Evolutionary conservation across 257 asterid species (phyloP), one percentile per base, ranked within the genome.

Genomic region (Primulina huaijiensis): DNA sequence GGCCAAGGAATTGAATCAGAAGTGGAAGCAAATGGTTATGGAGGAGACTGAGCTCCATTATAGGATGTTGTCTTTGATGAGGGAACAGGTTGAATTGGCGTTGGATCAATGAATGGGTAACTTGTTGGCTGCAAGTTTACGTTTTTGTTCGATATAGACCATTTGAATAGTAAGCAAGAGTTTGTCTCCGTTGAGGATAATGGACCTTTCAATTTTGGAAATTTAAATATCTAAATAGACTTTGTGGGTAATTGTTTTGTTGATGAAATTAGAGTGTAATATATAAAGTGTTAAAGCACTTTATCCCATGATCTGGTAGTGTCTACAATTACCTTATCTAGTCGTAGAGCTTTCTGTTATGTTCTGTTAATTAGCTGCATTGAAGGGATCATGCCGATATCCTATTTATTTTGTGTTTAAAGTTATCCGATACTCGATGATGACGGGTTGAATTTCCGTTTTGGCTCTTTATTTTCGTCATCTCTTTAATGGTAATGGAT

Each of bases 1-100:
- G 79, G 89, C 90, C 3, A 75, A 73, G 78, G 86, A 82, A 23
- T 73, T 82, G 71, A 86, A 90, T 20, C 82, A 82, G 7, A 79
- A 82, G 76, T 90, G 97, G 96, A 88, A 78, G 80, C 65, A 78
- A 21, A 65, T 90, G 77, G 5, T 58, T 14, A 12, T 43, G 68
- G 80, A 80, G 70, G 87, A 88, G 69, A 8, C 50, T 52, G 86
- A 80, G 72, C 23, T 88, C 5, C 58, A 60, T 10, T 10, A 52
- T 60, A 79, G 83, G 86, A 83, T 65, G 68, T 5, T 83, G 56
- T 17, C 12, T 16, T 64, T 89, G 84, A 64, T 85, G 72, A 17
- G 20, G 17, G 84, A 82, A 62, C 92, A 82, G 53, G 21, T 70
- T 38, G 55, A 55, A 20, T 55, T 75, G 77, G 87, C 79, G 62